A percentile compares a stretch with the other conserved stretches of the same genome.
Evolutionary conservation across 805 yeast species (phyloP).

Genomic region (Candida sakaeoensis): DNA sequence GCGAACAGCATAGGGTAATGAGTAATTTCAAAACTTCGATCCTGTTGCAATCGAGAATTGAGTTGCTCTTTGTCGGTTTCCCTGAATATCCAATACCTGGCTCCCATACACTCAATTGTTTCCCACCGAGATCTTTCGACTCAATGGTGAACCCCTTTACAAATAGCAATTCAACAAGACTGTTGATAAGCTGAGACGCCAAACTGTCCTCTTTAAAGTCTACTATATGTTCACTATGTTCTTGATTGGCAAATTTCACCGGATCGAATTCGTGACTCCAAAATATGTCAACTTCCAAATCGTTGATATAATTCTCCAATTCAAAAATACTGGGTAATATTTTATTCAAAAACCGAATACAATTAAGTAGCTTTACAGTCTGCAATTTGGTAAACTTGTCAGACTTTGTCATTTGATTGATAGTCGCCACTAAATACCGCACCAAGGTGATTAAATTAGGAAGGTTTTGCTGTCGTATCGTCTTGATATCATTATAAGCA

Average conservation of each 20-base stretch:
- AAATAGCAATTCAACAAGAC: conserved; percentile 48
- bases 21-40: conserved; percentile 63
- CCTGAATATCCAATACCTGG: conserved; percentile 63
- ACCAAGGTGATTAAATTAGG: conserved; percentile 56
- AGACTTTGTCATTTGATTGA: conserved; percentile 19
- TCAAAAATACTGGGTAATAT: conserved; percentile 70
- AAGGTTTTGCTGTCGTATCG: conserved; percentile 54
- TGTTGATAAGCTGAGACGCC: conserved; percentile 12
- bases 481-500: conserved; percentile 54
- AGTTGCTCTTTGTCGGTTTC: conserved; percentile 22
- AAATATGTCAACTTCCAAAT: conserved; percentile 27
- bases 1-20: conserved; percentile 56
- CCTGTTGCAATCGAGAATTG: conserved; percentile 55
- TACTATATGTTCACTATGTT: not conserved
- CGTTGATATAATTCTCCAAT: conserved; percentile 22
- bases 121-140: not conserved
- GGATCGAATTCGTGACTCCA: conserved; percentile 15
- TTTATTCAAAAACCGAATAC: conserved; percentile 61
- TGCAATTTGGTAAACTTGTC: conserved; percentile 15
- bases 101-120: conserved; percentile 56
- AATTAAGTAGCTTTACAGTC: conserved; percentile 46
- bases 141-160: conserved; percentile 52
- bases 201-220: not conserved
- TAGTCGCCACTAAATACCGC: conserved; percentile 20
- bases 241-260: not conserved